phyloP scores from a whole-genome alignment of 78 protist species.

The Cavenderia fasciculata region DNA sequence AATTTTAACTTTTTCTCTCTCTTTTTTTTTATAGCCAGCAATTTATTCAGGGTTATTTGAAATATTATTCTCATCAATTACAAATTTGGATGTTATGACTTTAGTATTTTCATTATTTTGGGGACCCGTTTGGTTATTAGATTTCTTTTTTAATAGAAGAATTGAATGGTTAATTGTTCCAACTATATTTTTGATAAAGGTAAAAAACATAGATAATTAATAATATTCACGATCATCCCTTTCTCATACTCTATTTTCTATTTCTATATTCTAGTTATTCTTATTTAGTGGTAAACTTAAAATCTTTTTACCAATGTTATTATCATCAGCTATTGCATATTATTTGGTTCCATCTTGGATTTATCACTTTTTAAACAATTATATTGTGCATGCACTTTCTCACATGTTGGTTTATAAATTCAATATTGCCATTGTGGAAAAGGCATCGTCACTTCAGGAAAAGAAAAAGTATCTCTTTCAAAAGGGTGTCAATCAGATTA shows the following conservation, averaged over 20 bases:
- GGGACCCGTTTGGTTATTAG: slow-evolving; percentile 69
- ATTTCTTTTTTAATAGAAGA: slow-evolving; percentile 39
- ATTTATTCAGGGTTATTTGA: slow-evolving; percentile 2
- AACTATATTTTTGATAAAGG: slow-evolving; percentile 3
- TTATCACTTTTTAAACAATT: slow-evolving; percentile 50
- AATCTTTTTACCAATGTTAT: slow-evolving; percentile 12
- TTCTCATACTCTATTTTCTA: neutral
- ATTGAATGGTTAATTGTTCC: slow-evolving; percentile 71
- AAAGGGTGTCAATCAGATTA: slow-evolving; percentile 15
- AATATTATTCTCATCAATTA: slow-evolving; percentile 14
- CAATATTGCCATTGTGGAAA: slow-evolving; percentile 29
- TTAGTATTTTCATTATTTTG: slow-evolving; percentile 33
- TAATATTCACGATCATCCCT: neutral
- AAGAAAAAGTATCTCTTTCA: slow-evolving; percentile 11
- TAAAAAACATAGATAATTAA: neutral
- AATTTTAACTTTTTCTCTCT: too few species aligned
- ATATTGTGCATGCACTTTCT: slow-evolving; percentile 45
- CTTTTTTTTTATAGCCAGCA: slow-evolving; percentile 7
- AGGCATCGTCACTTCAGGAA: neutral
- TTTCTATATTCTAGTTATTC: neutral
- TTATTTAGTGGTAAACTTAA: slow-evolving; percentile 13
- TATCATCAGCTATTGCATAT: slow-evolving; percentile 24
- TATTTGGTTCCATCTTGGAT: slow-evolving; percentile 37
- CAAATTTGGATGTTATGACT: slow-evolving; percentile 23
- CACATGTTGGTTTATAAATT: slow-evolving; percentile 54